phyloP scores from a whole-genome alignment of 2,329 filamentous ascomycete species.

The Trichoderma sp. region DNA sequence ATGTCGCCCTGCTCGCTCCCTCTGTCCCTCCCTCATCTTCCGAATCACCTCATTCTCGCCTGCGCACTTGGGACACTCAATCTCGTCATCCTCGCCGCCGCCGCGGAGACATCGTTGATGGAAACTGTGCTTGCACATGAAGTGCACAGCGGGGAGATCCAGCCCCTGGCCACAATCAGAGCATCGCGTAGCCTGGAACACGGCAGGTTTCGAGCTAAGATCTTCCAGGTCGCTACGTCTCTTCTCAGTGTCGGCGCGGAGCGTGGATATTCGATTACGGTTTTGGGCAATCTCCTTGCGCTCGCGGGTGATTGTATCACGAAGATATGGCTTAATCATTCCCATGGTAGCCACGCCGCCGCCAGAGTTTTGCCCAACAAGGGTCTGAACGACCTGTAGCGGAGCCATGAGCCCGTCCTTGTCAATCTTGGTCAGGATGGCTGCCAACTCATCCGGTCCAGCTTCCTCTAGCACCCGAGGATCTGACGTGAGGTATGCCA shows the following conservation, averaged over 20 bases:
- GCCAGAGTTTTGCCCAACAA: slow-evolving; percentile 58
- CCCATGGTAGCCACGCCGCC: slow-evolving; percentile 86
- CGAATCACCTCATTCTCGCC: slow-evolving; percentile 82
- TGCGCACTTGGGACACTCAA: slow-evolving; percentile 84
- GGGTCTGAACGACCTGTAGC: slow-evolving; percentile 90
- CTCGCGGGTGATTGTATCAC: slow-evolving; percentile 84
- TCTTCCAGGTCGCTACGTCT: slow-evolving; percentile 78
- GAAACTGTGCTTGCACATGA: slow-evolving; percentile 95
- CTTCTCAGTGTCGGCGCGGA: slow-evolving; percentile 76
- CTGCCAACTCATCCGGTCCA: slow-evolving; percentile 75
- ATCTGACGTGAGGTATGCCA: slow-evolving; percentile 90
- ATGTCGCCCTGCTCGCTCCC: slow-evolving; percentile 81
- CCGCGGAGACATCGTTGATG: slow-evolving; percentile 78
- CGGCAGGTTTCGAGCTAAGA: slow-evolving; percentile 73
- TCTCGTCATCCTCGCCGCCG: slow-evolving; percentile 55
- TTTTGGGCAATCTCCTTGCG: slow-evolving; percentile 80
- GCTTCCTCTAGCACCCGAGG: slow-evolving; percentile 79
- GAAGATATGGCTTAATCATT: slow-evolving; percentile 90
- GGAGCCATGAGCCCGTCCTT: slow-evolving; percentile 91
- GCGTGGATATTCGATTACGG: slow-evolving; percentile 75
- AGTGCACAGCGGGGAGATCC: slow-evolving; percentile 89
- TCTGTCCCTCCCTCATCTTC: slow-evolving; percentile 81
- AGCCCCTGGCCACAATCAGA: slow-evolving; percentile 74
- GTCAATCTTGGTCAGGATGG: slow-evolving; percentile 81
- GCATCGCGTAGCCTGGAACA: slow-evolving; percentile 89